Conservation (phyloP, 1,284 basidiomycete species). For the Ceratobasidium sp. region DNA sequence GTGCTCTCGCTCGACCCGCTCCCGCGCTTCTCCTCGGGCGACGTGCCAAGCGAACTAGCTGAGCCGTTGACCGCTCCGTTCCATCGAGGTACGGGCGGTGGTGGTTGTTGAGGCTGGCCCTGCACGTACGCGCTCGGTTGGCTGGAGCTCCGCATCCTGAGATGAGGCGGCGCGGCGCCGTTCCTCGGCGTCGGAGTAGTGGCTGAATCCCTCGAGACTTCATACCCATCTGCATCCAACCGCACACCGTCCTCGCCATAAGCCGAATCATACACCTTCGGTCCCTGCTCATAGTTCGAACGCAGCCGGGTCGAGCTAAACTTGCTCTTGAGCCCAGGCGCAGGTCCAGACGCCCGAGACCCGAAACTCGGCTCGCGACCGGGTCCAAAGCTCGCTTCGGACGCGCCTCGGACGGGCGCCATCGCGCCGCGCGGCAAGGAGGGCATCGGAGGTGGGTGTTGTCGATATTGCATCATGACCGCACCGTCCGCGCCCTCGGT, state of each 20-base stretch:
- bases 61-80: constrained; percentile 47
- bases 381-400: constrained; percentile 56
- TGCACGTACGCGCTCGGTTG: constrained; percentile 76
- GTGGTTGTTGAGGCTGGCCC: constrained; percentile 62
- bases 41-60: constrained; percentile 50
- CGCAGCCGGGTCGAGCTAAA: no score
- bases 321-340: constrained; percentile 70
- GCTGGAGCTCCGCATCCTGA: constrained; percentile 73
- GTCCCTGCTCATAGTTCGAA: constrained; percentile 66
- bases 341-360: constrained; percentile 50
- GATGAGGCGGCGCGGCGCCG: constrained; percentile 33
- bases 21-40: constrained; percentile 65
- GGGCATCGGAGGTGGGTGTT: constrained; percentile 52
- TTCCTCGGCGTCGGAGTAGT: constrained; percentile 39
- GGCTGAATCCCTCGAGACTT: constrained; percentile 35
- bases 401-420: constrained; percentile 43
- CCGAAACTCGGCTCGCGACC: constrained; percentile 66
- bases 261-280: constrained; percentile 29
- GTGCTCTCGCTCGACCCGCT: constrained; percentile 86
- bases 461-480: constrained; percentile 75
- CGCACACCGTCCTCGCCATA: constrained; percentile 25
- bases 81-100: constrained; percentile 69
- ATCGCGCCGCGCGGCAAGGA: constrained; percentile 51
- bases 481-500: constrained; percentile 80
- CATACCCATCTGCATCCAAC: constrained; percentile 26